phyloP scores from a whole-genome alignment of 73 alveolate genomes.

The Paramecium caudatum region DNA sequence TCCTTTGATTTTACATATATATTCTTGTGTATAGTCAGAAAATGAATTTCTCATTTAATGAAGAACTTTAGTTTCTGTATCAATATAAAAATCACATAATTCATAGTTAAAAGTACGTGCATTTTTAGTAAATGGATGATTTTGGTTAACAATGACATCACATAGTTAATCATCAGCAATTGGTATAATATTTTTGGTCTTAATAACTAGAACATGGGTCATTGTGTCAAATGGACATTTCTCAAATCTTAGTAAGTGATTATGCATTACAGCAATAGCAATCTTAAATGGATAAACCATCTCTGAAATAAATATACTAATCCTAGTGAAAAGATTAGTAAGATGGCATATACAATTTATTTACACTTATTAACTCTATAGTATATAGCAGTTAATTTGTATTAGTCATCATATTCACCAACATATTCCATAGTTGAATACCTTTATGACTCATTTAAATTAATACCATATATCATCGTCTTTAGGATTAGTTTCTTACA shows the following conservation, averaged over 20 bases:
- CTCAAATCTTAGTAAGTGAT: slow-evolving; percentile 12
- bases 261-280: slow-evolving; percentile 19
- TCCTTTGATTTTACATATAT: slow-evolving; percentile 1
- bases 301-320: slow-evolving; percentile 35
- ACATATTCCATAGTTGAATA: background rate
- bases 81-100: background rate
- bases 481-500: background rate
- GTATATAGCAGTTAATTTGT: slow-evolving; percentile 27
- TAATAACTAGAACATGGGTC: slow-evolving; percentile 47
- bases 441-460: background rate
- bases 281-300: slow-evolving; percentile 47
- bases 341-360: background rate
- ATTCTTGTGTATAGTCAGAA: background rate
- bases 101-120: slow-evolving; percentile 39
- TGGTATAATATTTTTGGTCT: slow-evolving; percentile 22
- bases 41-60: slow-evolving; percentile 21
- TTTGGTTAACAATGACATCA: background rate
- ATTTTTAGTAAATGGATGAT: slow-evolving; percentile 36
- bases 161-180: slow-evolving; percentile 49
- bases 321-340: slow-evolving; percentile 10
- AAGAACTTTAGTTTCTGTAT: background rate
- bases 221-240: slow-evolving; percentile 15
- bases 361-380: slow-evolving; percentile 12
- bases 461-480: background rate
- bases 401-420: slow-evolving; percentile 62